A percentile compares a stretch with the other conserved stretches of the same genome.
These are phyloP conservation scores for Sarocladiaceae sp. DNA, from an alignment of 2,329 filamentous ascomycete species.

Conservation along the genomic window DNA sequence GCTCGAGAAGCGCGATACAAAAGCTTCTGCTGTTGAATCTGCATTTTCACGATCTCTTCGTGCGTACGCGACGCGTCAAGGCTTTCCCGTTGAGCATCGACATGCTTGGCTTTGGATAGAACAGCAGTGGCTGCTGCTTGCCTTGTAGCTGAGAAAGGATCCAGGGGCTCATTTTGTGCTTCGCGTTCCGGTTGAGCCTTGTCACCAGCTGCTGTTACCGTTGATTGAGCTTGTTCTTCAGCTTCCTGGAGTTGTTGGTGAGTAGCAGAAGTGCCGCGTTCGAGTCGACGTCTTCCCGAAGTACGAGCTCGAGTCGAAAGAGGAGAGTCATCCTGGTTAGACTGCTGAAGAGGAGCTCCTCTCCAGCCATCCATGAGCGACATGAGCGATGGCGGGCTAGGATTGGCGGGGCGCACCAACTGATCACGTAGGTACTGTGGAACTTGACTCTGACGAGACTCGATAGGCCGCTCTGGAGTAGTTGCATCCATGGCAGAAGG, in stretches of 20 bases:
- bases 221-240: neutral
- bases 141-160: neutral
- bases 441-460: conserved; percentile 5
- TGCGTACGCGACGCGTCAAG: neutral
- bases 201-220: neutral
- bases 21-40: neutral
- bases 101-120: neutral
- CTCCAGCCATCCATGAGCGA: conserved; percentile 7
- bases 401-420: neutral
- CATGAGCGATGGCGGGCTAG: conserved; percentile 2
- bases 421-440: neutral
- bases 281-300: neutral
- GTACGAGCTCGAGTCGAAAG: neutral
- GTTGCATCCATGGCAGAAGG: neutral
- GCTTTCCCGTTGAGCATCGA: neutral
- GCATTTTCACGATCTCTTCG: neutral
- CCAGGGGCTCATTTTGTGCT: neutral
- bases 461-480: neutral
- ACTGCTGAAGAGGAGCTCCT: neutral
- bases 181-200: neutral
- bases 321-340: neutral
- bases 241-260: neutral
- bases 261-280: neutral
- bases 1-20: conserved; percentile 55
- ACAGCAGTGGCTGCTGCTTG: neutral